Conservation (phyloP, 805 yeast species). For the Myxozyma neglecta region DNA sequence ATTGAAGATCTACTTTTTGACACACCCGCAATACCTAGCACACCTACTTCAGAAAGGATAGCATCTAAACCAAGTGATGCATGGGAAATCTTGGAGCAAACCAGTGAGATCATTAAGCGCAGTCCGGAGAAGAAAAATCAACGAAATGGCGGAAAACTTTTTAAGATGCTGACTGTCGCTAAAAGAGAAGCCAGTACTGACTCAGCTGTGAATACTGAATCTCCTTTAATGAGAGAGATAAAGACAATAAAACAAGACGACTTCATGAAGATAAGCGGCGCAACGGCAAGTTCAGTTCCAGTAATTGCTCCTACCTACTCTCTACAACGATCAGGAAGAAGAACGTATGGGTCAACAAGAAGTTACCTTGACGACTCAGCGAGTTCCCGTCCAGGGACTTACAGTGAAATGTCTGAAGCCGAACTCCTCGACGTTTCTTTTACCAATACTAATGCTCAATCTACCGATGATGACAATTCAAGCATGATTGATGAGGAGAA, state of each 20-base stretch:
- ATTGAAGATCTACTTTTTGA: constrained; percentile 17
- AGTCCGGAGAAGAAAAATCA: not conserved
- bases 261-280: not conserved
- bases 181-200: not conserved
- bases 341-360: constrained; percentile 26
- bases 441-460: not conserved
- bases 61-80: constrained; percentile 13
- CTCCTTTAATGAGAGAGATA: not conserved
- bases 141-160: constrained; percentile 1
- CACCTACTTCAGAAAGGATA: not conserved
- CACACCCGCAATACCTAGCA: not conserved
- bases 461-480: not conserved
- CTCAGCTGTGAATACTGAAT: not conserved
- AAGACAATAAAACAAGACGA: not conserved
- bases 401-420: constrained; percentile 14
- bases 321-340: constrained; percentile 4
- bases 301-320: not conserved
- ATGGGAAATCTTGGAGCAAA: constrained; percentile 14
- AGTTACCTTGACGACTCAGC: constrained; percentile 22
- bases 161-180: constrained; percentile 1
- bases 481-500: not conserved
- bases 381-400: constrained; percentile 2
- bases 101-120: not conserved
- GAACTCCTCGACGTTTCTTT: constrained; percentile 6
- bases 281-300: not conserved